A percentile compares a stretch with the other conserved stretches of the same genome.
Evolutionary conservation across 2,329 filamentous ascomycete species (phyloP).

Genomic region (Sclerotiophoma versabilis): DNA sequence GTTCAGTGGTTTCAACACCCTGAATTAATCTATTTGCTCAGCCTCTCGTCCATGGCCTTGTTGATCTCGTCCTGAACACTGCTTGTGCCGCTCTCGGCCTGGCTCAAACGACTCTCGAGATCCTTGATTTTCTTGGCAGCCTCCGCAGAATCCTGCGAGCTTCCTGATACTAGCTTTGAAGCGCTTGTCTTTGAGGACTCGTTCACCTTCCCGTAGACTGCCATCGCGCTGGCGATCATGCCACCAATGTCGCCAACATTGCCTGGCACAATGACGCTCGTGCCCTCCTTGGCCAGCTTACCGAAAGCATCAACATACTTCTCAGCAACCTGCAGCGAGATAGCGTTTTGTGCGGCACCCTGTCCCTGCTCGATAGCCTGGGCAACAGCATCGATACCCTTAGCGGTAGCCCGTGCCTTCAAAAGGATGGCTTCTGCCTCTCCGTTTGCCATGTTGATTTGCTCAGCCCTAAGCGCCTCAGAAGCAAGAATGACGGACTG

Average conservation of each 20-base stretch:
- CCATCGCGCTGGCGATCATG: slow-evolving; percentile 96
- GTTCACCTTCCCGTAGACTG: slow-evolving; percentile 93
- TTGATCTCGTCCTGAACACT: slow-evolving; percentile 43
- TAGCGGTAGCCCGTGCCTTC: slow-evolving; percentile 84
- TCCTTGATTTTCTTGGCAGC: slow-evolving; percentile 42
- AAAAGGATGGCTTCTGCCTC: slow-evolving; percentile 93
- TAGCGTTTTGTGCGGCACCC: slow-evolving; percentile 78
- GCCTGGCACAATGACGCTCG: slow-evolving; percentile 91
- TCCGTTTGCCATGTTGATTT: slow-evolving; percentile 91
- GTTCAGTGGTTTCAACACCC: background rate
- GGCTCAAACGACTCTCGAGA: slow-evolving; percentile 35
- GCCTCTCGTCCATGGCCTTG: slow-evolving; percentile 45
- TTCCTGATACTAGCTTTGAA: slow-evolving; percentile 50
- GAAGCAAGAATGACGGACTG: slow-evolving; percentile 96
- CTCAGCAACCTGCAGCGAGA: slow-evolving; percentile 90
- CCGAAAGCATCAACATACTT: slow-evolving; percentile 97
- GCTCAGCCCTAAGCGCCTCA: slow-evolving; percentile 85
- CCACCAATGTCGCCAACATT: slow-evolving; percentile 95
- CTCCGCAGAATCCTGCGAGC: slow-evolving; percentile 24
- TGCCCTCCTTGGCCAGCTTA: slow-evolving; percentile 92
- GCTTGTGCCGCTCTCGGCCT: slow-evolving; percentile 31
- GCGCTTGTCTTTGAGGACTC: slow-evolving; percentile 76
- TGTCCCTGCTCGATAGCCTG: slow-evolving; percentile 75
- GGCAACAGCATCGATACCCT: slow-evolving; percentile 87
- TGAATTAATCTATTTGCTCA: slow-evolving; percentile 32